Percentiles rank a stretch among this genome's conserved stretches.
Evolutionary conservation across 371 early-diverging fungal species (phyloP).

Genomic region (Rhizopus sp.): DNA sequence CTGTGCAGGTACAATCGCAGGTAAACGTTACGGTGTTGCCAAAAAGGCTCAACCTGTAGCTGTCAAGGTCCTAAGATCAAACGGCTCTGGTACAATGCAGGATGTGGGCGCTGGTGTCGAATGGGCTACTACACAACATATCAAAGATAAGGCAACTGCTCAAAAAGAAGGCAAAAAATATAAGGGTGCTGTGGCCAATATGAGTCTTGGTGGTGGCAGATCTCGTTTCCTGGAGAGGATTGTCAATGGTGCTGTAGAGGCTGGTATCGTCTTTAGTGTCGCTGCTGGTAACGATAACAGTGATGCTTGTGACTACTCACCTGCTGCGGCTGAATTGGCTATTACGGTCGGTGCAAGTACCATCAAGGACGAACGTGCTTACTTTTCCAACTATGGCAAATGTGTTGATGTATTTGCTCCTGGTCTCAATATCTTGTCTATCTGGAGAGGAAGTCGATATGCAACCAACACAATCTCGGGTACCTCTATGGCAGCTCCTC

Average conservation of each 20-base stretch:
- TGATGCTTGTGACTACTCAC: constrained; percentile 96
- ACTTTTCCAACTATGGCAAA: constrained; percentile 90
- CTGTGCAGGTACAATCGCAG: constrained; percentile 94
- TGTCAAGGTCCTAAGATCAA: constrained; percentile 90
- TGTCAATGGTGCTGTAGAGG: constrained; percentile 75
- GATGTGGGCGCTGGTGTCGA: constrained; percentile 81
- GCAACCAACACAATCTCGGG: constrained; percentile 94
- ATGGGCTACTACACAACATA: constrained; percentile 62
- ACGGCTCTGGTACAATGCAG: constrained; percentile 83
- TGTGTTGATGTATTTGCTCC: constrained; percentile 97
- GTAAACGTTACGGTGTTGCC: constrained; percentile 88
- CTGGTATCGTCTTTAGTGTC: constrained; percentile 89
- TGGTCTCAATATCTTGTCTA: constrained; percentile 89
- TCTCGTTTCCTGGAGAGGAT: constrained; percentile 84
- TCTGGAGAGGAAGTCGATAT: constrained; percentile 81
- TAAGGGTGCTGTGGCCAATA: constrained; percentile 91
- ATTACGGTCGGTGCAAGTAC: constrained; percentile 97
- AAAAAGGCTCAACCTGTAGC: constrained; percentile 92
- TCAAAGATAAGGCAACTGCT: constrained; percentile 50
- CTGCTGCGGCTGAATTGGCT: constrained; percentile 88
- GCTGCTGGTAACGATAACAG: constrained; percentile 98
- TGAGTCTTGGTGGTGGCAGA: constrained; percentile 93
- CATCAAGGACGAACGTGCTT: constrained; percentile 82
- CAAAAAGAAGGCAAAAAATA: constrained; percentile 52
- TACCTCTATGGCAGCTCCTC: constrained; percentile 87